These are phyloP conservation scores for Yamadazyma laniorum DNA, from an alignment of 805 yeast species.

Conservation along the genomic window DNA sequence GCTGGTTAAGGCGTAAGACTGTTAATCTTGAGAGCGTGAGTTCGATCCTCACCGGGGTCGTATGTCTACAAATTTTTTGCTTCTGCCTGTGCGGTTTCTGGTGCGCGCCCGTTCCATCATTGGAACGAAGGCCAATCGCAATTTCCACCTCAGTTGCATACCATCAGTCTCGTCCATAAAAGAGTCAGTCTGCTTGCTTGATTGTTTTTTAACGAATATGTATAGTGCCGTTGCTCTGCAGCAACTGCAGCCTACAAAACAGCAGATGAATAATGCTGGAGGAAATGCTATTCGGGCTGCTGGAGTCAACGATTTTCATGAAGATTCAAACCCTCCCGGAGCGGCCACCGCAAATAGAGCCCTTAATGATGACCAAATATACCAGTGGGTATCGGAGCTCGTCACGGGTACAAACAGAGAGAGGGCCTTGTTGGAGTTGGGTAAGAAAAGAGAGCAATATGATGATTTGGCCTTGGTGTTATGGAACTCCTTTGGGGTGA, in stretches of 20 bases:
- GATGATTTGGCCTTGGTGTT: constrained; percentile 89
- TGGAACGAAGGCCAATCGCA: no score
- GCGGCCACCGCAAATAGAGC: constrained; percentile 17
- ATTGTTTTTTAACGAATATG: neutral
- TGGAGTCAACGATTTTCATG: no score
- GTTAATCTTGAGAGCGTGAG: constrained; percentile 20
- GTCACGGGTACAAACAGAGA: constrained; percentile 90
- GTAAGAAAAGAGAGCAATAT: constrained; percentile 91
- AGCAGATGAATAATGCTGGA: no score
- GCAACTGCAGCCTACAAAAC: neutral
- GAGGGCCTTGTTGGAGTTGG: constrained; percentile 86
- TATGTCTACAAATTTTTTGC: constrained; percentile 5
- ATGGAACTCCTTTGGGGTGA: constrained; percentile 96
- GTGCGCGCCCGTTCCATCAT: no score
- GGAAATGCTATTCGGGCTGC: no score
- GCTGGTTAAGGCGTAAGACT: constrained; percentile 21
- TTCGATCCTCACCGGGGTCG: constrained; percentile 22
- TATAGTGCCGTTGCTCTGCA: constrained; percentile 8
- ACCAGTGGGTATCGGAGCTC: constrained; percentile 85
- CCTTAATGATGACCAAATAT: constrained; percentile 70
- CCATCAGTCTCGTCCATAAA: no score
- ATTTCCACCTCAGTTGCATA: neutral
- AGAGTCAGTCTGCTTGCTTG: no score
- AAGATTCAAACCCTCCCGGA: no score
- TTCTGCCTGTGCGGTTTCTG: no score